Percentiles rank a stretch among this genome's conserved stretches.
Evolutionary conservation across 306 rosid species (phyloP).

Genomic region (Canavalia ensiformis): DNA sequence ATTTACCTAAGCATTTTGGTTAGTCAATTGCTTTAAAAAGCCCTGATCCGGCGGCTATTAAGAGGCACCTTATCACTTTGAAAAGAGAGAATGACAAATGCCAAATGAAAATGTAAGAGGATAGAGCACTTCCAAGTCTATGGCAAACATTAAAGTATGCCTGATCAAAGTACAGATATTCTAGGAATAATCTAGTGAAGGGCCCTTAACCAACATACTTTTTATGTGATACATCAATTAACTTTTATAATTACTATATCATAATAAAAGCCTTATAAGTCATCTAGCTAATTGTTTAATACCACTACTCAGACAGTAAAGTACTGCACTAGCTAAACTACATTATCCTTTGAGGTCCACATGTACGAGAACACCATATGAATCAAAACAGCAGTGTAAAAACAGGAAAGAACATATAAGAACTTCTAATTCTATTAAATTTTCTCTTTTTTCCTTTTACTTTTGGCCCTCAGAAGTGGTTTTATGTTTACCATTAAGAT

Average conservation of each 20-base stretch:
- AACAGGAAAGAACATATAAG: not conserved
- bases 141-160: slow-evolving; percentile 9
- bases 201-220: slow-evolving; percentile 53
- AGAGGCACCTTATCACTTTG: not conserved
- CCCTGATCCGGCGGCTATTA: slow-evolving; percentile 28
- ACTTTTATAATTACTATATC: slow-evolving; percentile 1
- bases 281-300: slow-evolving; percentile 9
- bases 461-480: not conserved
- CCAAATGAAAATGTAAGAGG: not conserved
- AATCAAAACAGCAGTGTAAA: slow-evolving; percentile 2
- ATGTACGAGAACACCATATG: slow-evolving; percentile 3
- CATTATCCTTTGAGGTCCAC: slow-evolving; percentile 17
- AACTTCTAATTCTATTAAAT: not conserved
- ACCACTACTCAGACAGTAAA: slow-evolving; percentile 2
- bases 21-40: not conserved
- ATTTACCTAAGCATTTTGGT: not conserved
- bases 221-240: slow-evolving; percentile 38
- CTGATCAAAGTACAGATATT: slow-evolving; percentile 54
- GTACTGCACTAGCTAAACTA: slow-evolving; percentile 10
- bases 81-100: not conserved
- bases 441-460: not conserved
- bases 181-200: slow-evolving; percentile 53
- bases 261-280: slow-evolving; percentile 3
- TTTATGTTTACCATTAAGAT: not conserved
- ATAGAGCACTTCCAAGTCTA: slow-evolving; percentile 19